Evolutionary conservation across 2,329 filamentous ascomycete genomes (phyloP).

Genomic region (Cadophora gregata): DNA sequence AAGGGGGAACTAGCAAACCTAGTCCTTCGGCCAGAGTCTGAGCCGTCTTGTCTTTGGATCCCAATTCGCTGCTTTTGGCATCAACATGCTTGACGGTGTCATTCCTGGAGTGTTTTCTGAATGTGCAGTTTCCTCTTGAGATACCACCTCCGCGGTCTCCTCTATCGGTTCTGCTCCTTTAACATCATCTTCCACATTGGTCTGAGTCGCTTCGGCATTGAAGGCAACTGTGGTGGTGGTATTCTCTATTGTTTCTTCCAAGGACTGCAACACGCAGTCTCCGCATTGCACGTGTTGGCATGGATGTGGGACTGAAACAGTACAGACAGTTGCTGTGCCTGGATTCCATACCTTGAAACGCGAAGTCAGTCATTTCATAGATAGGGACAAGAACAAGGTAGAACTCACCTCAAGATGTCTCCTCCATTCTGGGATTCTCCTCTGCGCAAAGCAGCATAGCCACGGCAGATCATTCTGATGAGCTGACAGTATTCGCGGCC

Average conservation of each 20-base stretch:
- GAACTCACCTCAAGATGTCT: background rate
- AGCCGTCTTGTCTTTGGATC: slow-evolving; percentile 3
- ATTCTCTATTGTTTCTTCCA: background rate
- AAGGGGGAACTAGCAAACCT: background rate
- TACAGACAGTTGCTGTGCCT: background rate
- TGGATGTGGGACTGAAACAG: background rate
- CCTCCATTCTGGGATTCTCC: background rate
- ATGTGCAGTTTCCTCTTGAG: background rate
- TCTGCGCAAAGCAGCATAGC: slow-evolving; percentile 8
- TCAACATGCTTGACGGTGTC: background rate
- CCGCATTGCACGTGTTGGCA: slow-evolving; percentile 4
- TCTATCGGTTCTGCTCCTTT: background rate
- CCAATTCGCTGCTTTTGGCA: background rate
- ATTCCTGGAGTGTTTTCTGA: background rate
- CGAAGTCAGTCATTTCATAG: background rate
- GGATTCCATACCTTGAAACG: background rate
- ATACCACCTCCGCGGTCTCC: background rate
- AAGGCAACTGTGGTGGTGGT: background rate
- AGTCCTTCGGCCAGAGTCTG: slow-evolving; percentile 3
- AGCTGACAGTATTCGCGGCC: background rate
- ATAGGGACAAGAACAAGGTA: background rate
- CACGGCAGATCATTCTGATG: background rate
- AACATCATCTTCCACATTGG: background rate
- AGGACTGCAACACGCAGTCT: slow-evolving; percentile 4
- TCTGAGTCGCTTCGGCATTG: background rate